phyloP scores from a whole-genome alignment of 257 asterid genomes.

The Oldenlandia corymbosa region DNA sequence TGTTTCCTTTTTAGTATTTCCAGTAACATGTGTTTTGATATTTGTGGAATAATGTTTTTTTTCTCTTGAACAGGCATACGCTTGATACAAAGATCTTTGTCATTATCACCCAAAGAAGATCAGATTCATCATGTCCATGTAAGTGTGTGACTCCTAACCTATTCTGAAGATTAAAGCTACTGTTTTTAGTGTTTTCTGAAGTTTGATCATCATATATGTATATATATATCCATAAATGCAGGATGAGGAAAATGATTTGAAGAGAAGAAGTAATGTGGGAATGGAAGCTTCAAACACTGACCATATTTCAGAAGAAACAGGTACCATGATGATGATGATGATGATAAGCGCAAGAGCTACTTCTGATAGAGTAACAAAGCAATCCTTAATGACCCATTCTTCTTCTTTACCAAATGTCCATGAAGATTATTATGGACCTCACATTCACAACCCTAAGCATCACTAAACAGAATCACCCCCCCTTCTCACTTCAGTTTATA shows the following conservation, averaged over 20 bases:
- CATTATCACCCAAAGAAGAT: slow-evolving; percentile 8
- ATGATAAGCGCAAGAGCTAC: slow-evolving; percentile 42
- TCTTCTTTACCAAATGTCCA: slow-evolving; percentile 73
- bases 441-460: slow-evolving; percentile 59
- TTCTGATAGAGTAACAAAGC: slow-evolving; percentile 37
- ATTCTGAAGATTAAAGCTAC: too few species aligned
- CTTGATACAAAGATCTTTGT: slow-evolving; percentile 24
- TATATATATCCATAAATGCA: slow-evolving; percentile 8
- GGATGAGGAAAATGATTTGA: slow-evolving; percentile 15
- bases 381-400: slow-evolving; percentile 47
- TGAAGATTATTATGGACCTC: slow-evolving; percentile 83
- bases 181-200: too few species aligned
- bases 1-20: too few species aligned
- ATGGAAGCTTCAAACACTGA: slow-evolving; percentile 13
- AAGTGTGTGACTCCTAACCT: too few species aligned
- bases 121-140: slow-evolving; percentile 26
- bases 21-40: too few species aligned
- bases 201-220: too few species aligned
- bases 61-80: slow-evolving; percentile 42
- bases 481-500: neutral
- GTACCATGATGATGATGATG: too few species aligned
- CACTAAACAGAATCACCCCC: slow-evolving; percentile 25
- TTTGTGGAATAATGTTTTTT: too few species aligned
- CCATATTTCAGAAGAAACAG: slow-evolving; percentile 42
- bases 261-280: slow-evolving; percentile 12